Percentiles rank a stretch among this genome's conserved stretches.
Conservation (phyloP, 768 basidiomycete species). For the Leccinum uliginosum region DNA sequence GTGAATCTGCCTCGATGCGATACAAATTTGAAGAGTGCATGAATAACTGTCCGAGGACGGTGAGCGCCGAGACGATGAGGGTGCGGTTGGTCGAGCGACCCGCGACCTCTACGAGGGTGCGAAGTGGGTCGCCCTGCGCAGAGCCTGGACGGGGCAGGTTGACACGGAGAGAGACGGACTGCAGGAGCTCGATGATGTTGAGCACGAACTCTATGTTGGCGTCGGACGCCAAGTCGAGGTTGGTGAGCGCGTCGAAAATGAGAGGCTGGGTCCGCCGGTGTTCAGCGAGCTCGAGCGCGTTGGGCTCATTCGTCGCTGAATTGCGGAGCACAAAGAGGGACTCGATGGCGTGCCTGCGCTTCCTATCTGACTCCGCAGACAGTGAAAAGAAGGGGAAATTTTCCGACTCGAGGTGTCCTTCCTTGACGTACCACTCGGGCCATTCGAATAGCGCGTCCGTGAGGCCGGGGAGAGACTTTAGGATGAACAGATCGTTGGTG, state of each 20-base stretch:
- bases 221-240: conserved; percentile 57
- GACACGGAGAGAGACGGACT: conserved; percentile 50
- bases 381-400: conserved; percentile 51
- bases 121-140: conserved; percentile 48
- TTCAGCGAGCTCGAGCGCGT: conserved; percentile 54
- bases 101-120: conserved; percentile 51
- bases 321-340: conserved; percentile 87
- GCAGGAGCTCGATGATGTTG: conserved; percentile 67
- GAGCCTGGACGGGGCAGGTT: conserved; percentile 33
- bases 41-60: conserved; percentile 57
- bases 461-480: conserved; percentile 71
- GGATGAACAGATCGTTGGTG: conserved; percentile 70
- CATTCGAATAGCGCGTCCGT: conserved; percentile 82
- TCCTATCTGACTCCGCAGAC: conserved; percentile 44
- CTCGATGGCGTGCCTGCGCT: conserved; percentile 76
- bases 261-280: conserved; percentile 63
- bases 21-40: conserved; percentile 54
- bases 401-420: conserved; percentile 51
- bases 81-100: conserved; percentile 66
- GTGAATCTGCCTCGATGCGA: conserved; percentile 52
- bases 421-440: conserved; percentile 78
- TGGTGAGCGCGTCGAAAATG: conserved; percentile 59
- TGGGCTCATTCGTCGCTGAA: conserved; percentile 64
- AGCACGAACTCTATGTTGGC: conserved; percentile 69
- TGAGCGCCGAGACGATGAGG: conserved; percentile 63